Conservation (phyloP, 164 flowering plant genomes). For the Malania oleifera region DNA sequence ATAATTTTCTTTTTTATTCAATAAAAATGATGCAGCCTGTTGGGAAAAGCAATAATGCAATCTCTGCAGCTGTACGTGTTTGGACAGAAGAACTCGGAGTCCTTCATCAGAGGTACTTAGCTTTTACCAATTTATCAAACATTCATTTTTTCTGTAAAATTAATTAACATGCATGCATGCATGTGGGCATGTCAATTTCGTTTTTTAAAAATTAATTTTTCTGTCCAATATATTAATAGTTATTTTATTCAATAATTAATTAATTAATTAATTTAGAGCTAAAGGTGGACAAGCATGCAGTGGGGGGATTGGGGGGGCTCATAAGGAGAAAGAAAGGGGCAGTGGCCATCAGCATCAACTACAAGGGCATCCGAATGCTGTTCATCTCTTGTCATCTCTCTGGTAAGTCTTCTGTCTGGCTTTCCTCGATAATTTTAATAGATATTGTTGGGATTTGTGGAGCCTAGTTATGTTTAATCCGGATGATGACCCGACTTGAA, state of each 20-base stretch:
- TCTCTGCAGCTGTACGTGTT: slow-evolving; percentile 65
- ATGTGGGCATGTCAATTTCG: neutral
- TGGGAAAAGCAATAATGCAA: slow-evolving; percentile 62
- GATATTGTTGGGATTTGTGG: no score
- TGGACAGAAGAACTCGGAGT: slow-evolving; percentile 44
- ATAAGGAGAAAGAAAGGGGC: slow-evolving; percentile 73
- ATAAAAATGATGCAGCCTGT: slow-evolving; percentile 25
- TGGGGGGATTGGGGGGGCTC: slow-evolving; percentile 60
- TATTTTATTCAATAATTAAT: no score
- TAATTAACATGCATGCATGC: no score
- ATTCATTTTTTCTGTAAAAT: no score
- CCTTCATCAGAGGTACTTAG: slow-evolving; percentile 41
- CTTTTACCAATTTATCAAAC: no score
- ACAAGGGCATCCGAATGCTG: slow-evolving; percentile 46
- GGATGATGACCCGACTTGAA: no score
- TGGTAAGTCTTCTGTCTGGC: slow-evolving; percentile 26
- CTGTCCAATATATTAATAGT: no score
- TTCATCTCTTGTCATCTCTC: slow-evolving; percentile 77
- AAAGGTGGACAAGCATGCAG: slow-evolving; percentile 40
- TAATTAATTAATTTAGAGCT: no score
- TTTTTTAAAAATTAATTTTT: no score
- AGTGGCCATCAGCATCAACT: slow-evolving; percentile 56
- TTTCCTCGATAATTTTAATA: no score
- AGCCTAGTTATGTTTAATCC: no score
- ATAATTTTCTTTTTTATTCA: no score